Evolutionary conservation across 2,329 filamentous ascomycete species (phyloP), one percentile per base, ranked within the genome.

Genomic region (Epichloe brachyelytri): DNA sequence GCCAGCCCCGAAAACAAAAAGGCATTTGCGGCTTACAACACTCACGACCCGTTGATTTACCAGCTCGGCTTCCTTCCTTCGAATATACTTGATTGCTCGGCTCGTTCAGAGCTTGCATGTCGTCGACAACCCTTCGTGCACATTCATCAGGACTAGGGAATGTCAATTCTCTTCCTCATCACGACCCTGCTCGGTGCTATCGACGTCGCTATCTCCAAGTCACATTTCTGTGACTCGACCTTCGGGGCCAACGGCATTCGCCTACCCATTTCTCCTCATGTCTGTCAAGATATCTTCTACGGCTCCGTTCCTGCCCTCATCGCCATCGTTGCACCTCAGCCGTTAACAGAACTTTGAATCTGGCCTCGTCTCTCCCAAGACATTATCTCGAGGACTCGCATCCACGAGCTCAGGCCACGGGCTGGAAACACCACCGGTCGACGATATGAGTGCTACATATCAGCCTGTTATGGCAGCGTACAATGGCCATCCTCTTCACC

Each of bases 401-500:
- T 51, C 56, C 46, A 48, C 50, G 38, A 52, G 49, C 40, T 50
- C 55, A 49, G 62, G 58, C 51, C 61, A 62, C 61, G 74, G 75
- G 54, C 69, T 77, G 58, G 68, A 65, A 60, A 77, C 74, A 53
- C 75, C 76, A 48, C 75, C 74, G 40, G 62, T 67, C 56, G 75
- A 78, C 66, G 68, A 71, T 53, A 73, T 79, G 77, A 75, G 70
- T 57, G 67, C 74, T 54, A 66, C 72, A n/a, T 78, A 77, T 57
- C 73, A 76, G 48, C 66, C 70, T 12, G 64, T 70, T 50, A 66
- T 74, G 58, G 67, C 71, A 53, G 68, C 69, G 49, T 78, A 75
- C 62, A 70, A 74, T 40, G 66, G 61, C 55, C 70, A 75, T 39
- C 7, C 46, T 48, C 59, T 73, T 39, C 65, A 69, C 53, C 64